A percentile compares a stretch with the other conserved stretches of the same genome.
These are phyloP conservation scores for Leccinum ochraceum DNA, from an alignment of 768 basidiomycete genomes.

Conservation along the genomic window DNA sequence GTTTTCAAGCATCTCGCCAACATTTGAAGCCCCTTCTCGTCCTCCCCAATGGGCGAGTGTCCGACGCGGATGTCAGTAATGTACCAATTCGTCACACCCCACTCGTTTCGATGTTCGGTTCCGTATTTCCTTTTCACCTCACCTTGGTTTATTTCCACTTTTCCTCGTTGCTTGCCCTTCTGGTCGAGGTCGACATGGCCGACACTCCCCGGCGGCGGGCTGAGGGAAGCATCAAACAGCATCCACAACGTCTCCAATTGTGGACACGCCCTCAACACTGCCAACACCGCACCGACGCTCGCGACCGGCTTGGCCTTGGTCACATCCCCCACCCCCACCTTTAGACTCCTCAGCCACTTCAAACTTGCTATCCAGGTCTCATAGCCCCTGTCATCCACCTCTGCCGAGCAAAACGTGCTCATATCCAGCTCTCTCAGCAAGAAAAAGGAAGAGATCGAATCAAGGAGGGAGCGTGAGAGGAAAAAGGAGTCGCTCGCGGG, in stretches of 20 bases:
- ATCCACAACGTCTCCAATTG: slow-evolving; percentile 21
- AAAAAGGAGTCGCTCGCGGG: slow-evolving; percentile 25
- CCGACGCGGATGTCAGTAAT: slow-evolving; percentile 23
- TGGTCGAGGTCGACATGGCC: neutral
- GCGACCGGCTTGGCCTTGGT: slow-evolving; percentile 20
- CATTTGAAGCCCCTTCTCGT: neutral
- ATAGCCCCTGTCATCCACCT: slow-evolving; percentile 23
- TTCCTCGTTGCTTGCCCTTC: neutral
- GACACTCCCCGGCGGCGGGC: neutral
- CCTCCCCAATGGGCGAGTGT: slow-evolving; percentile 25
- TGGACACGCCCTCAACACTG: slow-evolving; percentile 23
- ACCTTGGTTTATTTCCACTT: neutral
- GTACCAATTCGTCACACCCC: slow-evolving; percentile 20
- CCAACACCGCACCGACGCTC: slow-evolving; percentile 20
- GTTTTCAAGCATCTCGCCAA: slow-evolving; percentile 19
- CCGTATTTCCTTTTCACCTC: neutral
- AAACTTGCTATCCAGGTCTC: slow-evolving; percentile 16
- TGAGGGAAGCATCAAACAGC: slow-evolving; percentile 23
- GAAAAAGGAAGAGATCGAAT: slow-evolving; percentile 17
- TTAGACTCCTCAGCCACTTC: slow-evolving; percentile 16
- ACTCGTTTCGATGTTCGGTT: slow-evolving; percentile 7
- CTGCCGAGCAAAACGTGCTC: slow-evolving; percentile 19
- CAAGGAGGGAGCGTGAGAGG: slow-evolving; percentile 17
- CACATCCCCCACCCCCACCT: slow-evolving; percentile 23
- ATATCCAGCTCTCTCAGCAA: slow-evolving; percentile 22